Conservation (phyloP, 495 filamentous ascomycete genomes). For the Articulospora tetracladia region DNA sequence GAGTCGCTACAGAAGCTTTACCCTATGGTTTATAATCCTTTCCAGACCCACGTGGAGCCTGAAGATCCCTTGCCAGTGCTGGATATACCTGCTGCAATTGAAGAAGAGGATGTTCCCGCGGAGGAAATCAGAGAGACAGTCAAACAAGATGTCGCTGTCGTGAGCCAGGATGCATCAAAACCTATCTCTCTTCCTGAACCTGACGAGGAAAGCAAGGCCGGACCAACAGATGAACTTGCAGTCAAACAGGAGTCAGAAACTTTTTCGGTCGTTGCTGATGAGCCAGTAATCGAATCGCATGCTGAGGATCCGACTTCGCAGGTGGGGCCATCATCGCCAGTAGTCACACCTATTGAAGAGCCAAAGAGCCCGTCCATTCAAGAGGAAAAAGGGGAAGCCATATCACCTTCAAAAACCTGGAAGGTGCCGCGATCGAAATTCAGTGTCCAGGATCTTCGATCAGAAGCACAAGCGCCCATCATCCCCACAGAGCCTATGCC, state of each 20-base stretch:
- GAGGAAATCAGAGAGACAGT: neutral
- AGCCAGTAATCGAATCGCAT: neutral
- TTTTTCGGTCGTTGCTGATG: neutral
- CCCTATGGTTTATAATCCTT: neutral
- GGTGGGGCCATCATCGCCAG: neutral
- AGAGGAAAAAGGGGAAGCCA: neutral
- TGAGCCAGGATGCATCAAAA: neutral
- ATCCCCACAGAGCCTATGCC: neutral
- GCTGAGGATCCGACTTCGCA: neutral
- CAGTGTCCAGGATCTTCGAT: slow-evolving; percentile 38
- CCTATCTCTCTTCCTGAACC: neutral
- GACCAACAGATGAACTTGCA: neutral
- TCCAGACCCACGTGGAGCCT: neutral
- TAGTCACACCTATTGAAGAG: neutral
- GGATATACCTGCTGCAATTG: neutral
- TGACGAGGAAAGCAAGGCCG: neutral
- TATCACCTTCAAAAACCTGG: slow-evolving; percentile 8
- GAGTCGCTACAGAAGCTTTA: neutral
- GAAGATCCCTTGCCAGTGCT: neutral
- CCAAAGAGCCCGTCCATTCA: neutral
- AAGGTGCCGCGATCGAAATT: slow-evolving; percentile 46
- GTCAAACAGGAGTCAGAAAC: neutral
- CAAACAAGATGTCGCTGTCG: neutral
- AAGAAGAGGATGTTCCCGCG: neutral
- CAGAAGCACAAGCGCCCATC: neutral